Evolutionary conservation across 306 rosid species (phyloP), one percentile per base, ranked within the genome.

Genomic region (Mucuna pruriens): DNA sequence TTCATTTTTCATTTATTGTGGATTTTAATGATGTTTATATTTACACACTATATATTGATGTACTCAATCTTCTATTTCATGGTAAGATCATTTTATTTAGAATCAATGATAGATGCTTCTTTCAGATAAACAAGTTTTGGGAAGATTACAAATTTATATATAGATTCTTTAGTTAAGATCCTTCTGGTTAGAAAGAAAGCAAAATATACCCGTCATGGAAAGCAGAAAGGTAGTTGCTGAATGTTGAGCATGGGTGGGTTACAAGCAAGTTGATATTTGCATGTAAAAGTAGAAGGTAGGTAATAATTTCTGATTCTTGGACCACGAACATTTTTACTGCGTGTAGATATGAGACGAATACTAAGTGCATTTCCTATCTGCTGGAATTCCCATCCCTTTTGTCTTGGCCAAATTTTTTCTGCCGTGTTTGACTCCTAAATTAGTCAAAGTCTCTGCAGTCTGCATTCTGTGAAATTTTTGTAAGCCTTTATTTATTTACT

Each of bases 381-480:
- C 77, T 84, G 39, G 38, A 80, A 5, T 66, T 65, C 45, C 54
- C 54, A 60, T 72, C 46, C 77, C 65, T 40, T 67, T 44, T 16
- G 22, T 69, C 46, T 69, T 29, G 31, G 26, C 69, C 26, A 69
- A 55, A 36, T 61, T 82, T 69, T 61, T 82, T 69, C 71, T 70
- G 67, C 69, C 9, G 12, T n/a, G 51, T 55, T 12, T 16, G 54
- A 46, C 65, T 55, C 63, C 11, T 69, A 31, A 72, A 5, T 78
- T 45, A n/a, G 19, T 23, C 16, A 22, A 61, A 73, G 67, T 66
- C 63, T 31, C 69, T 40, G 13, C 48, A 45, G 33, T 80, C 20
- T 76, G 64, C 57, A 48, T 57, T 80, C 52, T 70, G 48, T 79
- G 80, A 66, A 58, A 69, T 40, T 54, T 54, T 42, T 51, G 40